These are phyloP conservation scores for Pyrus bretschneideri DNA, from an alignment of 306 rosid species.

Conservation along the genomic window DNA sequence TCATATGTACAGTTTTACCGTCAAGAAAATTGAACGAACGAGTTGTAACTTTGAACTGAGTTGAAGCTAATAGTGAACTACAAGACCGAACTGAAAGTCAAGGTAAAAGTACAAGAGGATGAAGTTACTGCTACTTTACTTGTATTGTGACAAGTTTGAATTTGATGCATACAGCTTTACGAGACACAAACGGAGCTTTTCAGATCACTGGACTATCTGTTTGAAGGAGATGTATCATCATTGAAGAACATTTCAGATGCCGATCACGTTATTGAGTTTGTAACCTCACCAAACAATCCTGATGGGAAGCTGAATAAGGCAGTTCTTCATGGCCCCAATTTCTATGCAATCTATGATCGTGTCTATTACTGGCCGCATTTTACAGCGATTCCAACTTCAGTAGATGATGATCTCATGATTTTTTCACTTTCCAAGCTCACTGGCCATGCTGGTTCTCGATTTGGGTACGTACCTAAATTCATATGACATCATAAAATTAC, in stretches of 20 bases:
- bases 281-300: constrained; percentile 61
- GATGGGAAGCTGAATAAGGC: constrained; percentile 36
- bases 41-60: too few species aligned
- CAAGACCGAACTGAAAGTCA: not conserved
- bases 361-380: constrained; percentile 61
- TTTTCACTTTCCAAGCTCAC: constrained; percentile 48
- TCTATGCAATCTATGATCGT: constrained; percentile 24
- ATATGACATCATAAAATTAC: not conserved
- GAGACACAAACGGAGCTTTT: constrained; percentile 31
- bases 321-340: constrained; percentile 26
- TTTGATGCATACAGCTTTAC: constrained; percentile 18
- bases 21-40: too few species aligned
- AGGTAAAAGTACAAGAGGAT: not conserved
- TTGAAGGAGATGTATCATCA: constrained; percentile 33
- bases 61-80: not conserved
- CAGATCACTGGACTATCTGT: constrained; percentile 19
- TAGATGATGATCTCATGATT: constrained; percentile 40
- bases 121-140: not conserved
- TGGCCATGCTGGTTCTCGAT: constrained; percentile 49
- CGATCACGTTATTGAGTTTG: constrained; percentile 33
- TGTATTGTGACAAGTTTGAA: not conserved
- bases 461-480: constrained; percentile 23
- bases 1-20: too few species aligned
- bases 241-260: constrained; percentile 22
- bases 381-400: constrained; percentile 45